Conservation (phyloP, 2,329 filamentous ascomycete species). For the Sordariomycetes sp. region DNA sequence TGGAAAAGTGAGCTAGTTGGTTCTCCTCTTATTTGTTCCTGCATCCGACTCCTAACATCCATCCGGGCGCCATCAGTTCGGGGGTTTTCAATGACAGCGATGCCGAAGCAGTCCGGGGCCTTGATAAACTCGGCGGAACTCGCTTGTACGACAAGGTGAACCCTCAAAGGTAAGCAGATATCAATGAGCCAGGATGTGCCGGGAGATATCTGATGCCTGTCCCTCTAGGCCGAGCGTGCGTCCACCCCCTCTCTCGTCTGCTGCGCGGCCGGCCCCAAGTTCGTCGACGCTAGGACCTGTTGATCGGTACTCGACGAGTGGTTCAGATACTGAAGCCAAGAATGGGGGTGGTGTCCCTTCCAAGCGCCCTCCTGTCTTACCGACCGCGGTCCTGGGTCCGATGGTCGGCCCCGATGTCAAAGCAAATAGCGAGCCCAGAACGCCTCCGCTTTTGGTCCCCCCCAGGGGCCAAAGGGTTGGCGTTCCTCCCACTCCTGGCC, state of each 20-base stretch:
- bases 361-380: background rate
- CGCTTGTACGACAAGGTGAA: background rate
- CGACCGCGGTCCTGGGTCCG: background rate
- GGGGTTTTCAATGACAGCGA: constrained; percentile 17
- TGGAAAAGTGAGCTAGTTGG: background rate
- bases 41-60: background rate
- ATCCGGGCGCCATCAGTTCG: background rate
- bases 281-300: background rate
- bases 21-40: background rate
- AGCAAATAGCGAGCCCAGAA: background rate
- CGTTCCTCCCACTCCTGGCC: background rate
- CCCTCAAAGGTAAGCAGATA: background rate
- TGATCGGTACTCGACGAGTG: background rate
- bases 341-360: background rate
- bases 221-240: background rate
- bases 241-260: background rate
- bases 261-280: background rate
- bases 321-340: background rate
- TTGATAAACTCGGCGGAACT: constrained; percentile 13
- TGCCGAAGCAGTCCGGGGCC: constrained; percentile 11
- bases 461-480: background rate
- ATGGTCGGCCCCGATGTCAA: background rate
- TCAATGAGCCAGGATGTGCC: background rate
- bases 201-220: background rate
- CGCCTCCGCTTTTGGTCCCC: background rate